Base-by-base conservation (phyloP, 768 basidiomycete genomes). In the Cystofilobasidium bisporidii region DNA sequence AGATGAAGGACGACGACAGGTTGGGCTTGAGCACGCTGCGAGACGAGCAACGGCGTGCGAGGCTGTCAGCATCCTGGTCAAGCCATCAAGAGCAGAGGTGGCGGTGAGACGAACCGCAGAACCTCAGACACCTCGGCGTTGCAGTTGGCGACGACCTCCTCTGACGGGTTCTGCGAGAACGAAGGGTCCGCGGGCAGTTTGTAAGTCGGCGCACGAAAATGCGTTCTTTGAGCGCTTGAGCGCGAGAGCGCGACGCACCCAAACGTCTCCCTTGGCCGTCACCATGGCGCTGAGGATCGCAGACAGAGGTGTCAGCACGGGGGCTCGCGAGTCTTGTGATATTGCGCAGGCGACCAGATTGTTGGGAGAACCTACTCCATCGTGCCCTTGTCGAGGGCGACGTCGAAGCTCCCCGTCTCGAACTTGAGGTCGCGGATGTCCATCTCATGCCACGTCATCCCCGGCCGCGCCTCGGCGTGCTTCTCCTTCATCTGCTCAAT, bases 391-490 rank as follows among this genome's bases (percentile, higher is more conserved):
- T 92, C 90, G 60, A 92, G 86, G 0, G 84, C 88, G 58, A 92
- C 79, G 72, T 92, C 88, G 70, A 92, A 88, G 0, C 81, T 80
- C 4, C 78, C 78, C 57, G 81, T 76, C 4, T 82, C 81, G 64
- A 91, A 87, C 15, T 79, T 75, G 33, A 92, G 78, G 18, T 82
- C 75, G 15, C 90, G 82, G 47, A 91, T 83, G 70, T 92, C 90
- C 86, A 89, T 91, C 76, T 87, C 87, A 64, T 83, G 80, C 89
- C 89, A 91, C 74, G 83, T 80, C 87, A 92, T 88, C 66, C 83
- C 82, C 4, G 85, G 83, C 55, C 86, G 80, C 33, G 66, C 47
- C 9, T 72, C 73, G 26, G 74, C 74, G 72, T 88, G 84, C 63
- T 81, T 81, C 57, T 75, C 75, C 28, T 77, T 79, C 89, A 91